Conservation (phyloP, 495 filamentous ascomycete species). For the Hypoxylon lenormandii region DNA sequence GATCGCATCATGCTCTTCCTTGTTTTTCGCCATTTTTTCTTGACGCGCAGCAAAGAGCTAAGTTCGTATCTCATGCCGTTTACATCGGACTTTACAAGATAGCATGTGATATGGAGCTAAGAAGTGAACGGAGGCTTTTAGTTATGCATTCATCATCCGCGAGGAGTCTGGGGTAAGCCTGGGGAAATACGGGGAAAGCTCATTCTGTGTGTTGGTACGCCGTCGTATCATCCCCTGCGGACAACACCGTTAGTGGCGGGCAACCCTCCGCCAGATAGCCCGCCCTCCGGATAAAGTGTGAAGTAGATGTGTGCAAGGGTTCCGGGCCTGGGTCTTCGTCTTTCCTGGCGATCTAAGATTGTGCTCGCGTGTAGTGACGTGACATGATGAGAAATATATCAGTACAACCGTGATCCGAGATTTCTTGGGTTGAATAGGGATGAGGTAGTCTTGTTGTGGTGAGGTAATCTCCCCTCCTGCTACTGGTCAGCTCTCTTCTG, state of each 20-base stretch:
- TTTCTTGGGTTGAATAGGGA: too few species aligned
- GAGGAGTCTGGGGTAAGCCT: constrained; percentile 2
- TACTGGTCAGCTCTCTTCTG: too few species aligned
- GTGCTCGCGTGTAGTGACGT: too few species aligned
- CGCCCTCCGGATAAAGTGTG: neutral
- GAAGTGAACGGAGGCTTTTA: neutral
- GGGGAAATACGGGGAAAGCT: constrained; percentile 5
- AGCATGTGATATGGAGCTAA: neutral
- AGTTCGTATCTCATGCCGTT: neutral
- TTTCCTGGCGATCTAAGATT: neutral
- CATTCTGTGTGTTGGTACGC: constrained; percentile 34
- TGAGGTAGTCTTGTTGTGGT: too few species aligned
- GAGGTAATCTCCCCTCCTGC: too few species aligned
- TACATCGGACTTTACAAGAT: neutral
- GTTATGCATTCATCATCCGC: constrained; percentile 5
- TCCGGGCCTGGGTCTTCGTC: neutral
- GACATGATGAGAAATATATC: too few species aligned
- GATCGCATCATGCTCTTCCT: neutral
- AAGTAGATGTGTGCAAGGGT: neutral
- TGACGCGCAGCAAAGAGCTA: neutral
- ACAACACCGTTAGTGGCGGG: constrained; percentile 47
- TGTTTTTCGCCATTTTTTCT: constrained; percentile 5
- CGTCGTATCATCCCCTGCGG: constrained; percentile 52
- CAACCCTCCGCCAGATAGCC: constrained; percentile 28
- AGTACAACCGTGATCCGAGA: too few species aligned